Evolutionary conservation across 148 eudicot genomes (phyloP), one percentile per base, ranked within the genome.

Genomic region (Cornus suecica): DNA sequence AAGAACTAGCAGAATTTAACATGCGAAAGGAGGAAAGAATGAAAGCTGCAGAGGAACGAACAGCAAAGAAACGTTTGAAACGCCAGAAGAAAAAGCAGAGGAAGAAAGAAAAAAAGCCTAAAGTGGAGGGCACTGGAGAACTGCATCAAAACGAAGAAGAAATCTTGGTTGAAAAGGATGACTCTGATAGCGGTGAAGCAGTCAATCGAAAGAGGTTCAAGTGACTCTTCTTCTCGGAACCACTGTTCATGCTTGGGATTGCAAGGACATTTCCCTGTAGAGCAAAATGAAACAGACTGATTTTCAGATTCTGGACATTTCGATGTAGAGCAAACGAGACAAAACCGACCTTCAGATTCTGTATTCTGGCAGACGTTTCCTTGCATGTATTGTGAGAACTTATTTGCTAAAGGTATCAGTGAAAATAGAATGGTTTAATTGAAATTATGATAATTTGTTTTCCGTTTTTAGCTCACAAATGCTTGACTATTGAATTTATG

Each of bases 1-100:
- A 86, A 86, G 94, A 93, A 81, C 79, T 76, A 66, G 91, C 93
- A 15, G 99, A 95, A 74, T 93, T 91, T 76, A 80, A 77, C 48
- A 79, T 81, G 72, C 87, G 99, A 87, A 87, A 87, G 81, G 94
- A 90, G 74, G 94, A 92, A 77, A 88, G 94, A 79, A 48, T 87
- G 79, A 93, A 84, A 88, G 97, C 91, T 31, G 87, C 92, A 8
- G 99, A 95, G 82, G 99, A 92, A 80, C 87, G 88, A 68, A 88
- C 99, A 37, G 94, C 97, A 2, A 95, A 92, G 85, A 95, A 92
- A 77, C 99, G 99, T 51, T 77, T 82, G 74, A 95, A 91, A 82
- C 97, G 99, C 18, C 99, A 89, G 69, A 91, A 93, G 85, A 90
- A 92, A 73, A 95, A 86, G 71, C 93, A 87, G 80, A 90, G 65